Conservation (phyloP, 225 moss, liverwort and hornwort species). For the Neckera pumila region DNA sequence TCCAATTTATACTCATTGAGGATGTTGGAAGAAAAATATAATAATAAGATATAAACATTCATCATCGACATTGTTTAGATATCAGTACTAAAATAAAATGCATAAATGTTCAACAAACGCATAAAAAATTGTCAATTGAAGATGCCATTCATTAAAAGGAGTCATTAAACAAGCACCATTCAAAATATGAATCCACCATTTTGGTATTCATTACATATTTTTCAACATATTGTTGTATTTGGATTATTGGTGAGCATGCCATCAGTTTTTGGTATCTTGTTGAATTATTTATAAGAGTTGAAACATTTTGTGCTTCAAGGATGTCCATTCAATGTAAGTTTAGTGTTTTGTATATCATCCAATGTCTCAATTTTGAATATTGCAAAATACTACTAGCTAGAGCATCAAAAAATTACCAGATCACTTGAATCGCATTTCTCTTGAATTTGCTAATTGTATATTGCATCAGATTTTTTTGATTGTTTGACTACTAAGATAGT, state of each 20-base stretch:
- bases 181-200: background rate
- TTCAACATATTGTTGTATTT: background rate
- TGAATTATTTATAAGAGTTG: background rate
- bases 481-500: rapidly evolving
- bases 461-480: background rate
- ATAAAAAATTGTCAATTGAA: background rate
- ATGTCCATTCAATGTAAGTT: background rate
- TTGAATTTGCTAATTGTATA: background rate
- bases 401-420: background rate
- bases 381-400: background rate
- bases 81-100: background rate
- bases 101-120: background rate
- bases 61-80: background rate
- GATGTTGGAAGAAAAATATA: background rate
- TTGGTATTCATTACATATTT: background rate
- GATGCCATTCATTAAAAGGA: background rate
- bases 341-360: rapidly evolving
- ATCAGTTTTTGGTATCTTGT: background rate
- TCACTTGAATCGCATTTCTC: background rate
- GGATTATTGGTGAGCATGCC: background rate
- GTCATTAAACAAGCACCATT: background rate
- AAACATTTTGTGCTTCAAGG: background rate
- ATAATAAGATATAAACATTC: background rate
- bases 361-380: background rate
- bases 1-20: background rate